Base-by-base conservation (phyloP, 2,329 filamentous ascomycete genomes). In the Trichoderma koningiopsis region DNA sequence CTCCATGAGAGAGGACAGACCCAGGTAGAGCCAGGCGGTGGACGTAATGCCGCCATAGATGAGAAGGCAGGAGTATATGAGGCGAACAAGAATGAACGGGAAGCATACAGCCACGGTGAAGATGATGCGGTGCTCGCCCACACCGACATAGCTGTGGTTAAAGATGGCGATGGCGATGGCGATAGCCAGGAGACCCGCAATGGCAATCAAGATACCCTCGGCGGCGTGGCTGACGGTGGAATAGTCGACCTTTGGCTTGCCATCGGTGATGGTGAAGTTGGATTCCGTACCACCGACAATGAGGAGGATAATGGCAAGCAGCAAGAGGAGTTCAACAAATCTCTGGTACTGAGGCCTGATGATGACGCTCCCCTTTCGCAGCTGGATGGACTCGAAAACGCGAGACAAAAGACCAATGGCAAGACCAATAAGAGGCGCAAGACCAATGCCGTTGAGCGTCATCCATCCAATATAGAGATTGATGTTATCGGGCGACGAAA, bases 71-170 rank as follows among this genome's bases (percentile, higher is more conserved):
- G 76, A 74, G 70, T 80, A 80, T 13, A 70, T 69, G 22, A 80
- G 73, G 35, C 78, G 76, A 22, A 79, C 77, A 8, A 77, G 57
- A 53, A 79, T 75, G 64, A 80, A 79, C 4, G 79, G 79, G 10
- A 79, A 62, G 55, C 77, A 79, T 31, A 73, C 68, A n/a, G 73
- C 61, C 53, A 83, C 77, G 14, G 77, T 78, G 33, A 86, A 80
- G 11, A 89, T 78, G 52, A 89, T 83, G 19, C 85, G 83, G 71
- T 84, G 83, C 75, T 89, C 87, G n/a, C 87, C 80, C 70, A 86
- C 75, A 47, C 80, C 81, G 24, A 82, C 72, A 52, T 74, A 76
- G 67, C 78, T 76, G 47, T 79, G 80, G 72, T 81, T 81, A 43
- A 80, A 75, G 22, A 82, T 68, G 27, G 77, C 77, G n/a, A 85